Evolutionary conservation across 163 green algal species (phyloP).

Genomic region (Scenedesmus sp.): DNA sequence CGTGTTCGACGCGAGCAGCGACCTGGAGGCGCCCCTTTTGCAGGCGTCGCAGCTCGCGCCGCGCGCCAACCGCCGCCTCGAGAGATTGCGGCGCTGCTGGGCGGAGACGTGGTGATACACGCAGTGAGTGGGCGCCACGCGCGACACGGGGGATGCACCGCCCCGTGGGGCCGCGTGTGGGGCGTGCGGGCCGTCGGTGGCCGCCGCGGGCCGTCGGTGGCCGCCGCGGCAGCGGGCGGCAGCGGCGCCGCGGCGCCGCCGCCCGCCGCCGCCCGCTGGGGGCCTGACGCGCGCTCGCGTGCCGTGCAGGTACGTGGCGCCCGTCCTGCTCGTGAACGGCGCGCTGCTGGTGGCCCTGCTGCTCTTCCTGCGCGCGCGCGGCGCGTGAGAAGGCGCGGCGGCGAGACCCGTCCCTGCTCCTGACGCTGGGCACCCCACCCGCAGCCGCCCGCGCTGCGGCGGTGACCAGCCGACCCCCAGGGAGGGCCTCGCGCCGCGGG

Average conservation of each 20-base stretch:
- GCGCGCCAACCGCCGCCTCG: no score
- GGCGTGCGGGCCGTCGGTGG: no score
- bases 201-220: no score
- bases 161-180: no score
- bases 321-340: constrained; percentile 32
- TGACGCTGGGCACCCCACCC: constrained; percentile 25
- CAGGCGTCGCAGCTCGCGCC: no score
- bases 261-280: neutral
- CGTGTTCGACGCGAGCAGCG: no score
- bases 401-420: constrained; percentile 14
- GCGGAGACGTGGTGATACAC: constrained; percentile 37
- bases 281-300: neutral
- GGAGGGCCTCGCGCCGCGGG: neutral
- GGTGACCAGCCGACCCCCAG: constrained; percentile 18
- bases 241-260: neutral
- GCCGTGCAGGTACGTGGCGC: constrained; percentile 39
- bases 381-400: neutral
- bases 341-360: constrained; percentile 25
- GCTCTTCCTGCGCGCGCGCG: constrained; percentile 15
- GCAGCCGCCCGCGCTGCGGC: neutral
- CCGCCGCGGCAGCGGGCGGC: neutral
- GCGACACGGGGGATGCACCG: neutral
- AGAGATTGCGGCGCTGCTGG: no score
- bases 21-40: no score
- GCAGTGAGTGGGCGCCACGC: constrained; percentile 15